Percentiles rank a stretch among this genome's conserved stretches.
Evolutionary conservation across 345 rosid genomes (phyloP).

Genomic region (Lepidium aucheri): DNA sequence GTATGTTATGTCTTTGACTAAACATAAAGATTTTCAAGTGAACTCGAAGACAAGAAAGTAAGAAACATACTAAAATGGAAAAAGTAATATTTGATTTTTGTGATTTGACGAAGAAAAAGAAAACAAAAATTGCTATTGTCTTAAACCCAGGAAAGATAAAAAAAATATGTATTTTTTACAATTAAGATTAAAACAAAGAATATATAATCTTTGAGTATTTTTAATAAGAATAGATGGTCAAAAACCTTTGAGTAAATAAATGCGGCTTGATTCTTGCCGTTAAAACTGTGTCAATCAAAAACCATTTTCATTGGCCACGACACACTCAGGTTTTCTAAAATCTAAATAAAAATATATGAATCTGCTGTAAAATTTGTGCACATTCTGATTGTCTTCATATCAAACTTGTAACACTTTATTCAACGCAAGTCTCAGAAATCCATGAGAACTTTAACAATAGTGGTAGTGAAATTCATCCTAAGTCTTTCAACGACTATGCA

Average conservation of each 20-base stretch:
- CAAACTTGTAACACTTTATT: background rate
- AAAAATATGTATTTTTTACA: too few relatives aligned
- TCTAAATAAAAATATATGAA: too few relatives aligned
- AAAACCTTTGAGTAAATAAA: too few relatives aligned
- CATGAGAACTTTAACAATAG: background rate
- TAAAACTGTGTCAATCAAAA: too few relatives aligned
- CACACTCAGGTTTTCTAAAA: too few relatives aligned
- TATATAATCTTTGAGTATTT: too few relatives aligned
- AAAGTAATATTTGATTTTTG: background rate
- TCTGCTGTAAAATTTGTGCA: background rate
- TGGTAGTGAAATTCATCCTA: background rate
- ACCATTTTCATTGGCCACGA: too few relatives aligned
- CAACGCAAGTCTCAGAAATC: background rate
- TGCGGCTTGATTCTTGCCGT: too few relatives aligned
- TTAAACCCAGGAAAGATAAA: conserved; percentile 18
- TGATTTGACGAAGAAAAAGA: conserved; percentile 7
- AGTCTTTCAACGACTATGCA: background rate
- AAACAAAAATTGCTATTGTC: conserved; percentile 20
- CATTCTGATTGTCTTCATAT: background rate
- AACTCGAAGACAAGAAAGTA: conserved; percentile 16
- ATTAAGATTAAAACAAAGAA: too few relatives aligned
- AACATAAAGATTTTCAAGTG: conserved; percentile 9
- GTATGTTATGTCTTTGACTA: background rate
- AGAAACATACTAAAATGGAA: background rate
- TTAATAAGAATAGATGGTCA: too few relatives aligned